Base-by-base conservation (phyloP, 805 yeast species). In the Candida easanensis region DNA sequence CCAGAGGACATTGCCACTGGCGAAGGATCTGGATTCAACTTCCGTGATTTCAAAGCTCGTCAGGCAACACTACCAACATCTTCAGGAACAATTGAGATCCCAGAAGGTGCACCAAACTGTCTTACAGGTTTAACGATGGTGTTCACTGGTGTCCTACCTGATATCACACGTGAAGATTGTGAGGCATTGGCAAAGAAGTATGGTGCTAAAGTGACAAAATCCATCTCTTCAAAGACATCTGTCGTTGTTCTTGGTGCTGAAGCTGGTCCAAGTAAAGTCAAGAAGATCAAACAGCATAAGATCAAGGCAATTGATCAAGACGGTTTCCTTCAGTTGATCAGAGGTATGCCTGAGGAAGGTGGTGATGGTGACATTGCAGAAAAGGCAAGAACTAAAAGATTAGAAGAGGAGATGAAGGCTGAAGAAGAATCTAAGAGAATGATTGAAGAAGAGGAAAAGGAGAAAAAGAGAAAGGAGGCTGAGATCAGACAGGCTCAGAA, bases 261-360 rank as follows among this genome's bases (percentile, higher is more conserved):
- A 52, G 98, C 99, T 2, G 99, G 99, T 0, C 97, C 98, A 2
- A 80, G 88, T n/a, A 93, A 93, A 63, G 79, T 93, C 33, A 78
- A 79, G 54, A 87, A 82, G 57, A 91, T 95, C 51, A 82, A 79
- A 54, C 77, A 79, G 40, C 69, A 82, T 50, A 74, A 77, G 7
- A 79, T 88, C 42, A 90, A 90, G 63, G 88, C 95, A 32, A 83
- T 91, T 46, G 82, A 79, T 56, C 96, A 93, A 63, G 86, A 77
- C 10, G 98, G 98, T 0, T 89, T 93, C 53, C 64, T 86, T 32
- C 79, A 81, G 50, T 69, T 93, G 50, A 71, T 93, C 36, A 56
- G 70, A 18, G 76, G 79, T 6, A 86, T 91, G 93, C 98, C 99
- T 0, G 82, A 82, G 3, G 89, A 84, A 50, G 99, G 99, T 21